Percentiles rank a stretch among this genome's conserved stretches.
Evolutionary conservation across 2,329 filamentous ascomycete genomes (phyloP).

Genomic region (Metarhizium brunneum): DNA sequence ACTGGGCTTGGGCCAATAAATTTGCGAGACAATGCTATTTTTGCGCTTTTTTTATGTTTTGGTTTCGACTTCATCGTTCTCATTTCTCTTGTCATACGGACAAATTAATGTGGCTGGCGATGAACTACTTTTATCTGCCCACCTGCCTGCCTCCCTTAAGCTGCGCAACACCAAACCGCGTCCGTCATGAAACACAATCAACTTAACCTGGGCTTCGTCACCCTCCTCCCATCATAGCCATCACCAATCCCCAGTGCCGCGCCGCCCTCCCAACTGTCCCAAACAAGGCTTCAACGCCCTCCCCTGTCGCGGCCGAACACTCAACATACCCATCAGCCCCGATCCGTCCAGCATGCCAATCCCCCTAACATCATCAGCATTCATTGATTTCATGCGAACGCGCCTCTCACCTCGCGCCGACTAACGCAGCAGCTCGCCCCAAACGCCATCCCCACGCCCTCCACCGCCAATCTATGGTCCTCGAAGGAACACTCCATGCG

Average conservation of each 20-base stretch:
- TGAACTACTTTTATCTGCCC: too few relatives aligned
- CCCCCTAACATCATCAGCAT: slow-evolving; percentile 15
- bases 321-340: slow-evolving; percentile 21
- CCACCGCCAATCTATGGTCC: slow-evolving; percentile 5
- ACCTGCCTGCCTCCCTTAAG: too few relatives aligned
- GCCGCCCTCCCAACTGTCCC: slow-evolving; percentile 17
- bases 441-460: neutral
- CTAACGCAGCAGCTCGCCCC: slow-evolving; percentile 20
- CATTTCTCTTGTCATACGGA: too few relatives aligned
- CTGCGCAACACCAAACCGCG: too few relatives aligned
- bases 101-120: too few relatives aligned
- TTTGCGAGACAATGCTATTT: too few relatives aligned
- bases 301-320: slow-evolving; percentile 26
- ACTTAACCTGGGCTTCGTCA: neutral
- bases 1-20: too few relatives aligned
- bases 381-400: neutral
- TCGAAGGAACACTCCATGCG: slow-evolving; percentile 9
- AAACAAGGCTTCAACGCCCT: slow-evolving; percentile 22
- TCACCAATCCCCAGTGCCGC: slow-evolving; percentile 10
- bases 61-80: too few relatives aligned
- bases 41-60: too few relatives aligned
- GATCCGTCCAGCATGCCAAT: slow-evolving; percentile 22
- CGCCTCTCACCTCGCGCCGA: slow-evolving; percentile 18
- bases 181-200: too few relatives aligned
- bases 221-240: slow-evolving; percentile 6